Conservation (phyloP, 192 early-diverging fungal species). For the Paraglomus occultum region DNA sequence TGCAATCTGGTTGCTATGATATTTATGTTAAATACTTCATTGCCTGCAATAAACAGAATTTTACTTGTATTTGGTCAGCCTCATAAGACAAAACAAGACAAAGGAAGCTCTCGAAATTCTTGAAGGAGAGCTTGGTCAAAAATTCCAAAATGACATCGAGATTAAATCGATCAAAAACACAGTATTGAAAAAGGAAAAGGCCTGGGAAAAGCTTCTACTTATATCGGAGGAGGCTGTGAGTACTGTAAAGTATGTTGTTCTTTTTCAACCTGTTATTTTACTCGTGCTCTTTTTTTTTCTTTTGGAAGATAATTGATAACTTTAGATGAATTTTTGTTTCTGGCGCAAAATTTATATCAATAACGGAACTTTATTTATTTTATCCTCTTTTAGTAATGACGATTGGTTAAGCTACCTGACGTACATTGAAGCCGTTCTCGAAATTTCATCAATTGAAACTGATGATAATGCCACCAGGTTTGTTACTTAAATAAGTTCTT, state of each 20-base stretch:
- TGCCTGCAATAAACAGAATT: conserved; percentile 53
- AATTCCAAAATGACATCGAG: conserved; percentile 75
- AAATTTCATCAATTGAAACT: conserved; percentile 39
- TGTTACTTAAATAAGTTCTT: not conserved
- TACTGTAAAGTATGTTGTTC: conserved; percentile 32
- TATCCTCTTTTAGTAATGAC: conserved; percentile 52
- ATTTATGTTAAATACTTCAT: not conserved
- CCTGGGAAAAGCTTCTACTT: conserved; percentile 40
- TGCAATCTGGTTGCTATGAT: not conserved
- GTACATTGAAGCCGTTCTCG: conserved; percentile 55
- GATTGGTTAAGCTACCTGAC: conserved; percentile 68
- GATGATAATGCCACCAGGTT: conserved; percentile 7
- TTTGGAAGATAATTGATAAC: too few species aligned
- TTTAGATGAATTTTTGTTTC: too few species aligned
- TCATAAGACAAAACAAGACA: conserved; percentile 68
- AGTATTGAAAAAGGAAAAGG: conserved; percentile 49
- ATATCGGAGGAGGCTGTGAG: conserved; percentile 34
- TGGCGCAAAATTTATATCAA: too few species aligned
- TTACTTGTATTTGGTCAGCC: conserved; percentile 71
- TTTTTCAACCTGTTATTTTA: conserved; percentile 20
- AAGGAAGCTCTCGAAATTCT: conserved; percentile 64
- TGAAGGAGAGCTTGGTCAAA: conserved; percentile 55
- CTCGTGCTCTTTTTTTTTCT: not conserved
- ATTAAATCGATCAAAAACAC: conserved; percentile 57
- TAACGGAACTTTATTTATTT: not conserved